A percentile compares a stretch with the other conserved stretches of the same genome.
Conservation (phyloP, 805 yeast species). For the Metschnikowia arizonensis region DNA sequence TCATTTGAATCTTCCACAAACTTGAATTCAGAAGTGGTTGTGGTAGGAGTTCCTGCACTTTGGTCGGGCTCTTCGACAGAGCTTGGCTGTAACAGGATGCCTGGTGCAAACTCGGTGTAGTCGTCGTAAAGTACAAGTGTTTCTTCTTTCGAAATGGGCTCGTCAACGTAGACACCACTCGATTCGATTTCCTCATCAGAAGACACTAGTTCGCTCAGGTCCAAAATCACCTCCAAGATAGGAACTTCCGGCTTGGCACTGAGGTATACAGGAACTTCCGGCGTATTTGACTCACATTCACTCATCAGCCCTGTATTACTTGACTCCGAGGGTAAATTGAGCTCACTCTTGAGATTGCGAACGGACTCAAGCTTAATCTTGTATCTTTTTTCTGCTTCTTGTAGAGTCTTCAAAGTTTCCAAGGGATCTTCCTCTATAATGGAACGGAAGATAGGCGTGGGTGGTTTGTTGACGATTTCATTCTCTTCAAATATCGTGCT, state of each 20-base stretch:
- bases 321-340: slow-evolving; percentile 7
- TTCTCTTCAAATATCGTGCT: background rate
- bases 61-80: slow-evolving; percentile 13
- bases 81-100: slow-evolving; percentile 9
- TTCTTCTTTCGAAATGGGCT: slow-evolving; percentile 10
- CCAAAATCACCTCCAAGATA: slow-evolving; percentile 7
- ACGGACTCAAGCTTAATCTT: slow-evolving; percentile 15
- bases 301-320: slow-evolving; percentile 1
- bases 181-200: background rate
- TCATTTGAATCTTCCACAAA: slow-evolving; percentile 5
- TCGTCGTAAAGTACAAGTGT: slow-evolving; percentile 11
- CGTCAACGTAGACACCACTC: slow-evolving; percentile 5
- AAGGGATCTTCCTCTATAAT: slow-evolving; percentile 11
- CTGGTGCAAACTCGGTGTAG: slow-evolving; percentile 11
- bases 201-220: background rate
- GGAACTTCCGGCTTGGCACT: slow-evolving; percentile 10
- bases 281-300: background rate
- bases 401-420: slow-evolving; percentile 11
- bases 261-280: background rate
- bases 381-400: slow-evolving; percentile 14
- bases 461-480: background rate
- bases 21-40: slow-evolving; percentile 1
- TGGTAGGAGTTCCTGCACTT: background rate
- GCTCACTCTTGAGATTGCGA: slow-evolving; percentile 10
- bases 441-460: slow-evolving; percentile 12